These are phyloP conservation scores for Chaetomium sp. DNA, from an alignment of 2,329 filamentous ascomycete species.

Conservation along the genomic window DNA sequence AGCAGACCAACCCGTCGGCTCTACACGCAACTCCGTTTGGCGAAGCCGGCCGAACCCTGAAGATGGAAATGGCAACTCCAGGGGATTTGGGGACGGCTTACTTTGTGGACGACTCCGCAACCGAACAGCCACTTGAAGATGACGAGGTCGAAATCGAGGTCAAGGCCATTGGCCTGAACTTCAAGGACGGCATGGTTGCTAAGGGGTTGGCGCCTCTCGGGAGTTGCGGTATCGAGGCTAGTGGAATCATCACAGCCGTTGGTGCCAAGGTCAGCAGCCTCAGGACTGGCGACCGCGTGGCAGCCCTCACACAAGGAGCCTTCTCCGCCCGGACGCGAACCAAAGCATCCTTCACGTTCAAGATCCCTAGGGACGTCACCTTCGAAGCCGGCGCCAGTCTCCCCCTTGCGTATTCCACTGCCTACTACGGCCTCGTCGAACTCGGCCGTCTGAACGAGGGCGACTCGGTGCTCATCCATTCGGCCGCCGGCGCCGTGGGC, in stretches of 20 bases:
- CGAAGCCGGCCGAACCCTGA: constrained; percentile 29
- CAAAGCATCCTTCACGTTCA: constrained; percentile 27
- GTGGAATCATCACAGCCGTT: constrained; percentile 29
- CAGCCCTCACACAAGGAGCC: constrained; percentile 29
- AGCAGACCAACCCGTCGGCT: constrained; percentile 34
- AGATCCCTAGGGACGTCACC: constrained; percentile 33
- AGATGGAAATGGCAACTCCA: constrained; percentile 33
- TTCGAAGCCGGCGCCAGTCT: constrained; percentile 36
- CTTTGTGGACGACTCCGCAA: constrained; percentile 33
- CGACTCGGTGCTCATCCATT: constrained; percentile 36
- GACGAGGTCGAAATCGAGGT: constrained; percentile 39
- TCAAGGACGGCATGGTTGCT: constrained; percentile 40
- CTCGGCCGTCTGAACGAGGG: constrained; percentile 33
- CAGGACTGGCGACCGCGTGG: constrained; percentile 32
- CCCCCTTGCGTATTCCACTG: constrained; percentile 36
- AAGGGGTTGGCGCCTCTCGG: constrained; percentile 33
- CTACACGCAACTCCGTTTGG: constrained; percentile 37
- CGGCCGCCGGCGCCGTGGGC: constrained; percentile 34
- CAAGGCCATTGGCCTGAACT: constrained; percentile 40
- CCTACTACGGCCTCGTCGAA: constrained; percentile 35
- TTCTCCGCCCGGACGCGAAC: constrained; percentile 30
- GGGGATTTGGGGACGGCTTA: constrained; percentile 36
- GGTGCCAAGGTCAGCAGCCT: constrained; percentile 24
- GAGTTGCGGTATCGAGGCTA: constrained; percentile 36
- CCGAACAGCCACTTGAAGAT: constrained; percentile 25